Evolutionary conservation across 805 yeast genomes (phyloP).

Genomic region (Jamesozyma piceae): DNA sequence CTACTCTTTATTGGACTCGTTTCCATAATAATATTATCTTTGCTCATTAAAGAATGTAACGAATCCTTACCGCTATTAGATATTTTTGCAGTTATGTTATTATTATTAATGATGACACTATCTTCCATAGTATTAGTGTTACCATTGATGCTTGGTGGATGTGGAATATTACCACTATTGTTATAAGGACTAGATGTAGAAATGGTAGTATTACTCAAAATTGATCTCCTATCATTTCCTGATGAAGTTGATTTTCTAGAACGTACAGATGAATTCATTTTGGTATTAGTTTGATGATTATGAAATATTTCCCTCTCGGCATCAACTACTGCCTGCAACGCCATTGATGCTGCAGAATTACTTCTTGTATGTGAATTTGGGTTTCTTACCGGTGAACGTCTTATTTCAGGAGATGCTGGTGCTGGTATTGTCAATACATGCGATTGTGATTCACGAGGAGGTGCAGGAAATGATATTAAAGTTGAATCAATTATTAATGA

Average conservation of each 20-base stretch:
- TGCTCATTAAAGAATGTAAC: conserved; percentile 16
- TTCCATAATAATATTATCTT: conserved; percentile 21
- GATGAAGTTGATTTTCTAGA: conserved; percentile 1
- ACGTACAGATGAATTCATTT: not conserved
- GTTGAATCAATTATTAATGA: conserved; percentile 29
- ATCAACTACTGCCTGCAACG: conserved; percentile 64
- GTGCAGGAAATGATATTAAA: conserved; percentile 43
- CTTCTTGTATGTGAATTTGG: conserved; percentile 28
- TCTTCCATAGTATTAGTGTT: not conserved
- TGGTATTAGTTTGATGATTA: not conserved
- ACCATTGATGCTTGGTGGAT: not conserved
- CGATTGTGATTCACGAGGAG: conserved; percentile 61
- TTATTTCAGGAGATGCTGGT: conserved; percentile 24
- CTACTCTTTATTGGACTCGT: conserved; percentile 15
- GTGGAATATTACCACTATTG: not conserved
- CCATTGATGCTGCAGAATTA: conserved; percentile 51
- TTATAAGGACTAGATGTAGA: not conserved
- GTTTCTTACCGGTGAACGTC: conserved; percentile 8
- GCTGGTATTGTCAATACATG: conserved; percentile 45
- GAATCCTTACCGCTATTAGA: conserved; percentile 1
- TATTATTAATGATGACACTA: conserved; percentile 5
- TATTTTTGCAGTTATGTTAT: conserved; percentile 16
- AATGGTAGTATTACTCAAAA: not conserved
- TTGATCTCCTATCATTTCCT: not conserved
- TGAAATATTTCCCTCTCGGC: conserved; percentile 35